These are phyloP conservation scores for Colletotrichum salicis DNA, from an alignment of 2,329 filamentous ascomycete genomes.

Conservation along the genomic window DNA sequence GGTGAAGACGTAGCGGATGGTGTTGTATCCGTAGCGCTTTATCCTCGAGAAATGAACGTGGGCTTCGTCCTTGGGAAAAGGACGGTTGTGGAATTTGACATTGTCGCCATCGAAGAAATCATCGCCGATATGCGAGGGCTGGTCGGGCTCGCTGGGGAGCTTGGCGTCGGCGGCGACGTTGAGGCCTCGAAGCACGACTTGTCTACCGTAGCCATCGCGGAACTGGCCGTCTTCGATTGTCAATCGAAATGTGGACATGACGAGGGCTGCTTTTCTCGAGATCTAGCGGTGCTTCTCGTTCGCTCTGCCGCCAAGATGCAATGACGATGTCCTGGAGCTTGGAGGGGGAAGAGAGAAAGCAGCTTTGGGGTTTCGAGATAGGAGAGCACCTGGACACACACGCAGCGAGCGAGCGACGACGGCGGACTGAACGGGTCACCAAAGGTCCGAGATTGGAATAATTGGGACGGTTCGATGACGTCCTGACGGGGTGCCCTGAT, in stretches of 20 bases:
- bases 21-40: slow-evolving; percentile 93
- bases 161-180: slow-evolving; percentile 94
- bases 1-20: slow-evolving; percentile 95
- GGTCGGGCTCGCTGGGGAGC: slow-evolving; percentile 81
- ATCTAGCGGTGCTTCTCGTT: background rate
- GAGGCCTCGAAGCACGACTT: slow-evolving; percentile 91
- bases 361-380: slow-evolving; percentile 4
- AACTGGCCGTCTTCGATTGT: slow-evolving; percentile 88
- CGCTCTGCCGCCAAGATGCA: background rate
- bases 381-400: slow-evolving; percentile 20
- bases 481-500: slow-evolving; percentile 27
- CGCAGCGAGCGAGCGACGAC: background rate
- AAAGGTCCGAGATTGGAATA: slow-evolving; percentile 30
- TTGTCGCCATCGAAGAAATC: slow-evolving; percentile 93
- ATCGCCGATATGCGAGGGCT: slow-evolving; percentile 80
- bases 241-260: slow-evolving; percentile 80
- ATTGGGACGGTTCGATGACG: slow-evolving; percentile 35
- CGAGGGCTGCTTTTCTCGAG: background rate
- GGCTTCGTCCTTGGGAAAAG: slow-evolving; percentile 85
- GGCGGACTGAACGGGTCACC: slow-evolving; percentile 28
- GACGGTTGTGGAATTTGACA: slow-evolving; percentile 87
- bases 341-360: background rate
- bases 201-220: slow-evolving; percentile 81
- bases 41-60: slow-evolving; percentile 87
- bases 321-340: background rate